These are phyloP conservation scores for Aspergillus novofumigatus DNA, from an alignment of 2,329 filamentous ascomycete species.

Conservation along the genomic window DNA sequence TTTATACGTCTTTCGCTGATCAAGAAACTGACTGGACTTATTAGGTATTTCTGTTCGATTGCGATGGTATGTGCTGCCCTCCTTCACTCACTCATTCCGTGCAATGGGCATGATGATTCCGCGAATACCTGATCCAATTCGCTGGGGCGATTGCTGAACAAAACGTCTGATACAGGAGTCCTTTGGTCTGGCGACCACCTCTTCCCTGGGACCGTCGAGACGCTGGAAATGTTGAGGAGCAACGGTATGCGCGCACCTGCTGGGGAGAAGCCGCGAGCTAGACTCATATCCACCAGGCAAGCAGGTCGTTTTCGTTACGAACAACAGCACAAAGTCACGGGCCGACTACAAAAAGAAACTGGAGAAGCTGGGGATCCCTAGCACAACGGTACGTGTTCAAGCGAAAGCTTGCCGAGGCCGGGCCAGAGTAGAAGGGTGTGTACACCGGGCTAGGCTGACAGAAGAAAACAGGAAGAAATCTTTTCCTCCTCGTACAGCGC, in stretches of 20 bases:
- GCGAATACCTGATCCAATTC: not conserved
- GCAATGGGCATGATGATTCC: conserved; percentile 1
- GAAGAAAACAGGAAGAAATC: conserved; percentile 67
- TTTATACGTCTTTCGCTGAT: not conserved
- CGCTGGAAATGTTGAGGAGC: conserved; percentile 73
- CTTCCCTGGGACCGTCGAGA: conserved; percentile 81
- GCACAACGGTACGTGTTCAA: conserved; percentile 52
- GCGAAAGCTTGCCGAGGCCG: not conserved
- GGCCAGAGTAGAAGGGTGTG: not conserved
- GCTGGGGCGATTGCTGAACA: conserved; percentile 31
- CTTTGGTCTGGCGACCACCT: conserved; percentile 93
- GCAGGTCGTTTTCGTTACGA: conserved; percentile 91
- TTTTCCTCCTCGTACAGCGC: conserved; percentile 95
- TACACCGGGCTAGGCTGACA: not conserved
- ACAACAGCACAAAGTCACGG: conserved; percentile 97
- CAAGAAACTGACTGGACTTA: conserved; percentile 15
- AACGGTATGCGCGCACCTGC: conserved; percentile 56
- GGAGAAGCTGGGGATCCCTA: conserved; percentile 72
- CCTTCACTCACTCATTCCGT: conserved; percentile 1
- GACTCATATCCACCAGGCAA: conserved; percentile 60
- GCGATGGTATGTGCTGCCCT: conserved; percentile 67
- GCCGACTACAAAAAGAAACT: conserved; percentile 92
- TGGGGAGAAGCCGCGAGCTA: conserved; percentile 3
- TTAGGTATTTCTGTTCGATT: conserved; percentile 91
- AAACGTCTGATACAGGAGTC: conserved; percentile 62